Conservation (phyloP, 129 eudicot genomes). For the Pittosporum tobira region DNA sequence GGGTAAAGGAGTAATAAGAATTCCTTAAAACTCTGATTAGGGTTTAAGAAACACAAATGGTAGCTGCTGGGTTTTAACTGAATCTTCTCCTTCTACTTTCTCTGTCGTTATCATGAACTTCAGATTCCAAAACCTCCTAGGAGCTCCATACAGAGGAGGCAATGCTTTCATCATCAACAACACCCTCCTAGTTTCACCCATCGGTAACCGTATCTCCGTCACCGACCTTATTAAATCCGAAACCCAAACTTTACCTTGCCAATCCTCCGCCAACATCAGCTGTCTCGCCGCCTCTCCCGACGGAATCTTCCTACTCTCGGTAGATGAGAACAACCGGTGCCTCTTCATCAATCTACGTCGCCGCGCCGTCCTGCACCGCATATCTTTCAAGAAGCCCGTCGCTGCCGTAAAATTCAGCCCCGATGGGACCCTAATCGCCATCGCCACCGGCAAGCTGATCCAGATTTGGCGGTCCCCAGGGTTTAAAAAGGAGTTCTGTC, state of each 20-base stretch:
- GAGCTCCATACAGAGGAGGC: constrained; percentile 97
- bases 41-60: constrained; percentile 25
- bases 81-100: constrained; percentile 12
- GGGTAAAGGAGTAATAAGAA: not conserved
- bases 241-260: constrained; percentile 65
- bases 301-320: constrained; percentile 64
- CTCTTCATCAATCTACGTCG: constrained; percentile 69
- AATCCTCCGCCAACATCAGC: constrained; percentile 64
- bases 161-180: constrained; percentile 45
- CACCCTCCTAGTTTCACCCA: constrained; percentile 52
- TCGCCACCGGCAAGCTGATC: constrained; percentile 59
- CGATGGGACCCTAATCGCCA: constrained; percentile 60
- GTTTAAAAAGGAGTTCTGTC: constrained; percentile 67
- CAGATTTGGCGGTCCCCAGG: constrained; percentile 91
- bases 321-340: constrained; percentile 74
- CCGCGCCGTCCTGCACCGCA: constrained; percentile 73
- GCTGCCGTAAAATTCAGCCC: constrained; percentile 56
- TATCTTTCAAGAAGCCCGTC: constrained; percentile 62
- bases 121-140: constrained; percentile 81
- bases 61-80: constrained; percentile 12
- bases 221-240: constrained; percentile 83
- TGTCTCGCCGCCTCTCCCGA: constrained; percentile 77
- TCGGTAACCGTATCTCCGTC: constrained; percentile 82
- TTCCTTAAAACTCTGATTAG: not conserved
- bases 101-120: constrained; percentile 57